A percentile compares a stretch with the other conserved stretches of the same genome.
Conservation (phyloP, 2,329 filamentous ascomycete genomes). For the Aspergillus sp. region DNA sequence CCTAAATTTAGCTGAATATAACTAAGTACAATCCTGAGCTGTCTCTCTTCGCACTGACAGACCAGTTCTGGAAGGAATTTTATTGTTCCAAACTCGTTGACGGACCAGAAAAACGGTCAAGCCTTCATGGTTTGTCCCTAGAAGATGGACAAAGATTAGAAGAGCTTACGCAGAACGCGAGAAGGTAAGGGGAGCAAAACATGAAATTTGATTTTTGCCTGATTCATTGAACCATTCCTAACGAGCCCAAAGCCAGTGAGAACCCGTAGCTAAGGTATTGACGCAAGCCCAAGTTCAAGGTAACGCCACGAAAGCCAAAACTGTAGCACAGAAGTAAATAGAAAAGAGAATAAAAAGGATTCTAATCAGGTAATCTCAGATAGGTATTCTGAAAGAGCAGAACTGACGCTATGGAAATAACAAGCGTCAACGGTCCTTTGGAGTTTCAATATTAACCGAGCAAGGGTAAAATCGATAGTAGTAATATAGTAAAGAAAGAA, state of each 20-base stretch:
- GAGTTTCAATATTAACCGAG: slow-evolving; percentile 18
- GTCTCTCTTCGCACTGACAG: background rate
- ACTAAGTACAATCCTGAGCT: background rate
- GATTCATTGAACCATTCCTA: slow-evolving; percentile 22
- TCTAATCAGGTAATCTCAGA: slow-evolving; percentile 8
- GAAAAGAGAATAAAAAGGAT: slow-evolving; percentile 21
- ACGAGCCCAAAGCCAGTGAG: slow-evolving; percentile 11
- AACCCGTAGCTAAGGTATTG: slow-evolving; percentile 6
- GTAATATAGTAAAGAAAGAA: slow-evolving; percentile 29
- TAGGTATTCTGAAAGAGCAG: slow-evolving; percentile 15
- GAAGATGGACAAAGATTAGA: background rate
- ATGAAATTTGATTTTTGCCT: slow-evolving; percentile 13
- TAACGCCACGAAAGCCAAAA: slow-evolving; percentile 20
- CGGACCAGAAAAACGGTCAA: too few species aligned
- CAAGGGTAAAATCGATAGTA: slow-evolving; percentile 25
- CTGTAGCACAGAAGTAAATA: slow-evolving; percentile 15
- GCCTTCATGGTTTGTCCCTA: too few species aligned
- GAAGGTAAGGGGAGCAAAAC: slow-evolving; percentile 1
- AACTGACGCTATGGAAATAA: slow-evolving; percentile 16
- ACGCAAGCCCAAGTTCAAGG: background rate
- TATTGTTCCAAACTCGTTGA: background rate
- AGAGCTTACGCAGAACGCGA: background rate
- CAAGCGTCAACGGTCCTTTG: slow-evolving; percentile 9
- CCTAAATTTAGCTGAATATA: background rate
- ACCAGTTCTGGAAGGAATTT: background rate